Conservation (phyloP, 2,329 filamentous ascomycete genomes). For the Bipolaris bicolor region DNA sequence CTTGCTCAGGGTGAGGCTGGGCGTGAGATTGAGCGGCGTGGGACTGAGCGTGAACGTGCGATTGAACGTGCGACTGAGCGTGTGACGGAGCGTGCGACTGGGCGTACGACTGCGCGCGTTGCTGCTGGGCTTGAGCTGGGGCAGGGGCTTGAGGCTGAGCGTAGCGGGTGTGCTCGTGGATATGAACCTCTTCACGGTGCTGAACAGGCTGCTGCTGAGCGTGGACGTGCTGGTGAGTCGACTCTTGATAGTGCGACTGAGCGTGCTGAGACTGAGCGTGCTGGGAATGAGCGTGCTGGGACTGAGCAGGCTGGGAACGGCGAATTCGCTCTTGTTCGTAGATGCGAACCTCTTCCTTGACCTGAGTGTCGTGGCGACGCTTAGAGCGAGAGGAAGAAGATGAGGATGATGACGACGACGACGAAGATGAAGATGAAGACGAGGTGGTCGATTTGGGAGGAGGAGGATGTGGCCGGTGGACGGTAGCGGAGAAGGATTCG, state of each 20-base stretch:
- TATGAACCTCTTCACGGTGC: conserved; percentile 32
- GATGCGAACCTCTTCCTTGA: conserved; percentile 87
- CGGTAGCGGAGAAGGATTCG: conserved; percentile 57
- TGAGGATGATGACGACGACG: conserved; percentile 34
- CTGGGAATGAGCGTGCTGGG: neutral
- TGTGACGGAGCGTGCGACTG: conserved; percentile 4
- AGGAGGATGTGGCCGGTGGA: conserved; percentile 38
- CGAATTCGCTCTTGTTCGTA: conserved; percentile 77
- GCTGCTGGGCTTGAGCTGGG: conserved; percentile 2
- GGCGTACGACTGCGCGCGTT: conserved; percentile 19
- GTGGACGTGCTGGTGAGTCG: conserved; percentile 5
- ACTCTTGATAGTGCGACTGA: conserved; percentile 4
- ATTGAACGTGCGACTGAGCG: conserved; percentile 1
- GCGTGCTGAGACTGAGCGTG: conserved; percentile 56
- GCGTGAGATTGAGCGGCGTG: neutral
- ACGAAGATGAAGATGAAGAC: neutral
- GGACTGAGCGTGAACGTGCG: conserved; percentile 8
- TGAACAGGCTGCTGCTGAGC: conserved; percentile 14
- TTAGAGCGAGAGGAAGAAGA: conserved; percentile 9
- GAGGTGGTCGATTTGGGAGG: conserved; percentile 4
- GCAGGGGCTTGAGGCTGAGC: conserved; percentile 9
- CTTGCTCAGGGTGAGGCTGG: conserved; percentile 20
- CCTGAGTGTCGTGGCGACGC: conserved; percentile 61
- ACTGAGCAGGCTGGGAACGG: conserved; percentile 64
- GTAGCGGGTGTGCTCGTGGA: conserved; percentile 17